These are phyloP conservation scores for Leptographium flavum DNA, from an alignment of 2,329 filamentous ascomycete species.

Conservation along the genomic window DNA sequence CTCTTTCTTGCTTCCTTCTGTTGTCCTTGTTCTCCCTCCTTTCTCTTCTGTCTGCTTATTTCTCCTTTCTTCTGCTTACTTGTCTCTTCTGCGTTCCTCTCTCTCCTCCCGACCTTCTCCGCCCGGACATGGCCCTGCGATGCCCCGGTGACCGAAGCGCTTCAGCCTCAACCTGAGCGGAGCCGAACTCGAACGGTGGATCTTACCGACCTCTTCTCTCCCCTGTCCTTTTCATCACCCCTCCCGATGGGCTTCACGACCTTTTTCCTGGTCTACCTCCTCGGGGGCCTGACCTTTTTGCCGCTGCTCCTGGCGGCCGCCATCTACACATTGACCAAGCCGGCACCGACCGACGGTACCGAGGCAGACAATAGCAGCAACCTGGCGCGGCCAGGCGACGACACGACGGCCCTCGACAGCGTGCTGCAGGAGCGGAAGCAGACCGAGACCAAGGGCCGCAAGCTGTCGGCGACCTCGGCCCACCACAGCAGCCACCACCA, in stretches of 20 bases:
- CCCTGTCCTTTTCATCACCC: neutral
- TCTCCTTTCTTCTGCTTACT: neutral
- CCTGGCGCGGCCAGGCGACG: constrained; percentile 46
- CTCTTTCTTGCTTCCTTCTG: too few relatives aligned
- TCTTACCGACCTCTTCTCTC: neutral
- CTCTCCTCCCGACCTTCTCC: neutral
- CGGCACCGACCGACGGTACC: constrained; percentile 42
- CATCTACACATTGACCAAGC: constrained; percentile 50
- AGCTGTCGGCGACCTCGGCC: constrained; percentile 17
- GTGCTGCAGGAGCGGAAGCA: constrained; percentile 13
- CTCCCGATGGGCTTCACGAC: constrained; percentile 23
- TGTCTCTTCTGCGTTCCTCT: neutral
- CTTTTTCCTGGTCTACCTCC: constrained; percentile 63
- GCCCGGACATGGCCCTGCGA: neutral
- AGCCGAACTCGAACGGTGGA: neutral
- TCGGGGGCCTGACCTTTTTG: constrained; percentile 80
- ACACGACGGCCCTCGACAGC: constrained; percentile 45
- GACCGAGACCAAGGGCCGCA: constrained; percentile 9
- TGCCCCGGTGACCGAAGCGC: neutral
- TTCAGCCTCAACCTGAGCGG: neutral
- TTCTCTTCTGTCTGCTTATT: too few relatives aligned
- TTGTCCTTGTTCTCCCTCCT: too few relatives aligned
- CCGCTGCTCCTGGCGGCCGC: constrained; percentile 48
- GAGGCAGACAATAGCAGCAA: constrained; percentile 13
- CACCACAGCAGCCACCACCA: constrained; percentile 36